These are phyloP conservation scores for Gymnopilus junonius DNA, from an alignment of 768 basidiomycete species.

Conservation along the genomic window DNA sequence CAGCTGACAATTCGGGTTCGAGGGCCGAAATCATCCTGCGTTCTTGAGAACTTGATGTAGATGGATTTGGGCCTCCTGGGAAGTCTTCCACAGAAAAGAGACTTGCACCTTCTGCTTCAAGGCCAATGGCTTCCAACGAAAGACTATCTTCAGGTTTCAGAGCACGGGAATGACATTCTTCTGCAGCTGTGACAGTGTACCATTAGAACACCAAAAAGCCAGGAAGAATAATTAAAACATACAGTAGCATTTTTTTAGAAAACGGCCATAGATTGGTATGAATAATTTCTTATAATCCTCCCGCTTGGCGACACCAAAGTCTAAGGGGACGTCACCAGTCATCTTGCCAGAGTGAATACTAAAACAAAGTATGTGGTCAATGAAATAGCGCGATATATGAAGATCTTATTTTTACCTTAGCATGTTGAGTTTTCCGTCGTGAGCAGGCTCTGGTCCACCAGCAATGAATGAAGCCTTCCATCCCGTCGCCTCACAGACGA, in stretches of 20 bases:
- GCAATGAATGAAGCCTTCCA: conserved; percentile 18
- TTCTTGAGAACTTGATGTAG: no score
- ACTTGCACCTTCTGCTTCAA: not conserved
- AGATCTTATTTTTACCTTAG: conserved; percentile 8
- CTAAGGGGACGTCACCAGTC: conserved; percentile 18
- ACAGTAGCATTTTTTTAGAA: conserved; percentile 22
- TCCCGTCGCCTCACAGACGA: conserved; percentile 8
- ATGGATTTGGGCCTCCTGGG: no score
- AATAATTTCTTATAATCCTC: conserved; percentile 12
- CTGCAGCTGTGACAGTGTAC: not conserved
- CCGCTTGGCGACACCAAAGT: conserved; percentile 20
- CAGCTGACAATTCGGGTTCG: no score
- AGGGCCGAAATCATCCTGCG: no score
- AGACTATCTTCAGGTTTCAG: not conserved
- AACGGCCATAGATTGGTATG: conserved; percentile 18
- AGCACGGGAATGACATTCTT: not conserved
- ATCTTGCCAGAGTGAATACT: conserved; percentile 27
- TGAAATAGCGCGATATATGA: not conserved
- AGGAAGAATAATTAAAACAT: conserved; percentile 4
- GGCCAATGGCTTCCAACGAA: not conserved
- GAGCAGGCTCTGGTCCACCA: conserved; percentile 23
- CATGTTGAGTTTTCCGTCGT: conserved; percentile 12
- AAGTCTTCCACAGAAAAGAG: not conserved
- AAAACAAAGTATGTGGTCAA: not conserved
- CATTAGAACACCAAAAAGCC: not conserved